Evolutionary conservation across 345 rosid genomes (phyloP), one percentile per base, ranked within the genome.

Genomic region (Lepidium sativum): DNA sequence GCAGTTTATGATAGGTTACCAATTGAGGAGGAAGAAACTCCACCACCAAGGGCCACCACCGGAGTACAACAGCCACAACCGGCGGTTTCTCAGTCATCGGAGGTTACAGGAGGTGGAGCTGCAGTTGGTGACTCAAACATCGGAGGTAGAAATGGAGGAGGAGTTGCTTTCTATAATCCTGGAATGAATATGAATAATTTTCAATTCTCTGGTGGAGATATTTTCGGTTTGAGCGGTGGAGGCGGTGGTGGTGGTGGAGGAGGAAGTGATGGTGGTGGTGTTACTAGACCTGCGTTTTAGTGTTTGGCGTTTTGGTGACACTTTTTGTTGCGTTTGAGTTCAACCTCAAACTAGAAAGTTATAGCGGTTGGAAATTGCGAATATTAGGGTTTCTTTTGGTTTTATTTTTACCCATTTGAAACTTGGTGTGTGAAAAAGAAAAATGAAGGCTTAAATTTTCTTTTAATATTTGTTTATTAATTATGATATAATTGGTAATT

Each of bases 1-100:
- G 89, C 90, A 2, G 83, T 80, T 35, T 87, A 83, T 59, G 95
- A 87, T 71, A 79, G 89, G 77, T 67, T 87, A 65, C 95, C 91
- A 3, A 51, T 80, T 27, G 89, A 87, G 27, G 84, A 80, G 52
- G 80, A 73, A 16, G 71, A 63, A 43, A 63, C 73, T 13, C 66
- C 75, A 7, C 79, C 71, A 10, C 67, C 74, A 9, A 70, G 75
- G 54, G 25, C 42, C 75, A 58, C 58, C 44, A 58, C 58, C 44
- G 74, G 65, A 71, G 65, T 43, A 65, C 65, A 54, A 72, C 82
- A 21, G 47, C 75, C 23, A 58, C 72, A 10, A 73, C 82, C 9
- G 65, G 79, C 61, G 55, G 82, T 9, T 65, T 81, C 34, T 71
- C 74, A 54, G 76, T 76, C 65, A 40, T 82, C 21, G 69, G 80